Percentiles rank a stretch among this genome's conserved stretches.
phyloP scores from a whole-genome alignment of 2,329 filamentous ascomycete species.

The Stagonosporopsis cucurbitacearum region DNA sequence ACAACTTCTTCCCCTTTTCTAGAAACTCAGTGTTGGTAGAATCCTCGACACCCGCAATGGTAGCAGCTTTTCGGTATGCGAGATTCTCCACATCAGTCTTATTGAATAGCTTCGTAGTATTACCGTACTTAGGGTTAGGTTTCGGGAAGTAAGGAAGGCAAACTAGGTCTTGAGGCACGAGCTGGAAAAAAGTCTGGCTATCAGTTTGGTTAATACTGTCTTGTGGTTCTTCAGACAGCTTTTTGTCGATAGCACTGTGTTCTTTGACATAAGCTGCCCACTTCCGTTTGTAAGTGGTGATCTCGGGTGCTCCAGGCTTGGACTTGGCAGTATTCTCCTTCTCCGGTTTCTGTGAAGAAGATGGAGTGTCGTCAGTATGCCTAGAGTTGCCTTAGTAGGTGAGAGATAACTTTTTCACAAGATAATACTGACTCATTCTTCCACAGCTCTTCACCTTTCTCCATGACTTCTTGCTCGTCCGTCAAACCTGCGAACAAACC shows the following conservation, averaged over 20 bases:
- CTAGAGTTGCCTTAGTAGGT: background rate
- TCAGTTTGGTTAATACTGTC: conserved; percentile 22
- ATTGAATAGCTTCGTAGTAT: conserved; percentile 23
- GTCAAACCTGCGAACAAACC: background rate
- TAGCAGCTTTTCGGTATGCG: background rate
- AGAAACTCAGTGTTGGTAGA: background rate
- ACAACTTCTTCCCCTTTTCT: background rate
- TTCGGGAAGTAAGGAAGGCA: conserved; percentile 19
- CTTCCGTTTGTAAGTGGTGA: conserved; percentile 19
- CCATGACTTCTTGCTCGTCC: background rate
- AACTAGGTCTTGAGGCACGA: conserved; percentile 17
- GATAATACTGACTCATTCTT: background rate
- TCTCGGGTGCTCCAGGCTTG: background rate
- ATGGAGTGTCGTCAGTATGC: background rate
- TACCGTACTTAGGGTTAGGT: conserved; percentile 20
- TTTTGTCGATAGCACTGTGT: conserved; percentile 6
- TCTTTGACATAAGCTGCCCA: conserved; percentile 18
- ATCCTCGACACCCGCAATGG: background rate
- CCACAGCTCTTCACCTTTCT: conserved; percentile 4
- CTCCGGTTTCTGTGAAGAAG: background rate
- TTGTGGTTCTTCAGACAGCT: conserved; percentile 18
- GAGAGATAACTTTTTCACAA: background rate
- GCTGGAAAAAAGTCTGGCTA: conserved; percentile 13
- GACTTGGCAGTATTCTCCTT: background rate
- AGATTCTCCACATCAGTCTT: conserved; percentile 8